A percentile compares a stretch with the other conserved stretches of the same genome.
Conservation (phyloP, 2,329 filamentous ascomycete genomes). For the Neophaeococcomyces mojaviensis region DNA sequence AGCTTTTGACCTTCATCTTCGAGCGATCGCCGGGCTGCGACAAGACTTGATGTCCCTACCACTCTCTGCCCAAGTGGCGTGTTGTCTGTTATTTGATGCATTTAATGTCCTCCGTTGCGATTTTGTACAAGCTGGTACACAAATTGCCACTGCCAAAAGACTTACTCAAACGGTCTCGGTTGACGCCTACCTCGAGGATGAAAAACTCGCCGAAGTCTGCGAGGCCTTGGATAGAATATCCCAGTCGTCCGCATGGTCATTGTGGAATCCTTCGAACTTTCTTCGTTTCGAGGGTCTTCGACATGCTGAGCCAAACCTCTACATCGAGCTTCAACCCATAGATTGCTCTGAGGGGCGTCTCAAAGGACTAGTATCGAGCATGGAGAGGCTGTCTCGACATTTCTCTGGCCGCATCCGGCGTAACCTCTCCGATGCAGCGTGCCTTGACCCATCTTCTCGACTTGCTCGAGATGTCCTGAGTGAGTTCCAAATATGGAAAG, state of each 20-base stretch:
- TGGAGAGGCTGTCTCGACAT: conserved; percentile 1
- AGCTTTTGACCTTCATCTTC: conserved; percentile 1
- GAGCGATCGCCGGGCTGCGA: background rate
- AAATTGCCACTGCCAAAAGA: background rate
- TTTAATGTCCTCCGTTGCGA: conserved; percentile 4
- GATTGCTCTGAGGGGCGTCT: background rate
- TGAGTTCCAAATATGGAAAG: background rate
- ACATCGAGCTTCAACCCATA: conserved; percentile 3
- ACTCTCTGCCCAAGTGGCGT: conserved; percentile 4
- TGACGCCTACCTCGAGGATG: conserved; percentile 1
- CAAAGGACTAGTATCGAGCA: background rate
- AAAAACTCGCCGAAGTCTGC: conserved; percentile 1
- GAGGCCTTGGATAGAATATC: conserved; percentile 1
- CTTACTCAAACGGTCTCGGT: background rate
- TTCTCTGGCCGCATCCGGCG: conserved; percentile 2
- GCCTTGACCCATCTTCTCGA: background rate
- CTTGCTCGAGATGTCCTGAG: conserved; percentile 2
- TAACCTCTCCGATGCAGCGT: conserved; percentile 1
- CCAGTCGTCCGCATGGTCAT: background rate
- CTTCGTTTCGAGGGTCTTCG: background rate
- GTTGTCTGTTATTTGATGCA: conserved; percentile 5
- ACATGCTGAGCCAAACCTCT: conserved; percentile 1
- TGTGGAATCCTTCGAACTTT: conserved; percentile 5
- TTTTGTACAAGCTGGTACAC: background rate
- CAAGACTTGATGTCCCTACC: background rate